A percentile compares a stretch with the other conserved stretches of the same genome.
phyloP scores from a whole-genome alignment of 257 asterid species.

The Cordia subcordata region DNA sequence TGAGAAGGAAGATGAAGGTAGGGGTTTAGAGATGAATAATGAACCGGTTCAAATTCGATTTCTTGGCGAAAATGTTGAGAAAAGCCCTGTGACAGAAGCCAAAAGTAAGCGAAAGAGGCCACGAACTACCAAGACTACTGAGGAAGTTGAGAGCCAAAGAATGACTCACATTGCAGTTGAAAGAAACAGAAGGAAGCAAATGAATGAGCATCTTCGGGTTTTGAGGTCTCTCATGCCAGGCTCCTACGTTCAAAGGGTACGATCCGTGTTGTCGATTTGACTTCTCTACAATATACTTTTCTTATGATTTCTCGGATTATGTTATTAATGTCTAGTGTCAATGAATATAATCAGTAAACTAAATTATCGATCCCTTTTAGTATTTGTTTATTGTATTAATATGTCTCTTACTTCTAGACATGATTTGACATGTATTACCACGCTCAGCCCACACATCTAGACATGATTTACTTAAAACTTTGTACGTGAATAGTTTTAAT shows the following conservation, averaged over 20 bases:
- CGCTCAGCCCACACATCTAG: too few species aligned
- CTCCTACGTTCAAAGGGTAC: conserved; percentile 93
- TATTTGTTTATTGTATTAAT: too few species aligned
- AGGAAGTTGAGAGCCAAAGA: conserved; percentile 95
- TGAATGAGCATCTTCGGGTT: conserved; percentile 94
- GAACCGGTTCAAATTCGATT: conserved; percentile 31
- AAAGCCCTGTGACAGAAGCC: conserved; percentile 13
- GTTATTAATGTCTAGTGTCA: too few species aligned
- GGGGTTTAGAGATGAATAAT: conserved; percentile 10
- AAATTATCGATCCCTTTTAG: too few species aligned
- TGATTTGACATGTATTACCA: too few species aligned
- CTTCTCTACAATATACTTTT: too few species aligned
- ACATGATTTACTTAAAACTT: too few species aligned
- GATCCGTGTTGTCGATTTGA: too few species aligned
- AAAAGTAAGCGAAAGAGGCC: conserved; percentile 75
- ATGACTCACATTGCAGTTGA: conserved; percentile 98
- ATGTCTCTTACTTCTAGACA: too few species aligned
- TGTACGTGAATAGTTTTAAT: too few species aligned
- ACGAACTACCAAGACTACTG: conserved; percentile 56
- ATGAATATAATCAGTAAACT: too few species aligned
- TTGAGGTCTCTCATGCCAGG: conserved; percentile 96
- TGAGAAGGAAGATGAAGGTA: conserved; percentile 5
- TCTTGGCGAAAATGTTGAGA: conserved; percentile 40
- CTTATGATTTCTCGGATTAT: too few species aligned
- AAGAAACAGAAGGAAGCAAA: conserved; percentile 92